Base-by-base conservation (phyloP, 129 eudicot species). In the Pulicaria dysenterica region DNA sequence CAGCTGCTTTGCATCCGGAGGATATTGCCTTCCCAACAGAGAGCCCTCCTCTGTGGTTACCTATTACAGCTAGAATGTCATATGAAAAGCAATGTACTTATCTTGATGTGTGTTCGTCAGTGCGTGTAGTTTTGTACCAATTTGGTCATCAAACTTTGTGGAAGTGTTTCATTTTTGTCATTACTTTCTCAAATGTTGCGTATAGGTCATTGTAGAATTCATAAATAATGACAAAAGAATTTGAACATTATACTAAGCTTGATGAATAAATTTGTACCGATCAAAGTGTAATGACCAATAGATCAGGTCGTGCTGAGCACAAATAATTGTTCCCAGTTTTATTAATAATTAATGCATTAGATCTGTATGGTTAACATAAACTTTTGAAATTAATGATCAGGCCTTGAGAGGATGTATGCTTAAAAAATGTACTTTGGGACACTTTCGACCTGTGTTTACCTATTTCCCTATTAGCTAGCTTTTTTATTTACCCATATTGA, bases 1-100 rank as follows among this genome's bases (percentile, higher is more conserved):
- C 91, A 36, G 99, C 99, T 62, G 97, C 99, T 66, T 86, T 77
- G 86, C 91, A 91, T 66, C 99, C 99, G 0, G 94, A 88, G 37
- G 96, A 80, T 79, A 95, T 77, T 47, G 99, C 91, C 82, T 90
- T 95, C 49, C 99, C 99, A 45, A 95, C 96, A 13, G 99, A 91
- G 39, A 95, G 78, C 71, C 99, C 99, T 77, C 90, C 95, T 81
- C 81, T 95, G 80, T 95, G 96, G 80, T 95, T 95, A 63, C 99
- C 99, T 95, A 72, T 38, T 54, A 74, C 6, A 16, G 8, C 19
- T 16, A 42, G 70, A 45, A 16, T 62, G n/a, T 37, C 53, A 46
- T 41, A 5, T 2, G 54, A 67, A 31, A 34, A 66, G 12, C 62
- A 56, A 8, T n/a, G 4, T 56, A 58, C 13, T 34, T 3, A 58